These are phyloP conservation scores for Fusarium cicatricum DNA, from an alignment of 2,329 filamentous ascomycete genomes.

Conservation along the genomic window DNA sequence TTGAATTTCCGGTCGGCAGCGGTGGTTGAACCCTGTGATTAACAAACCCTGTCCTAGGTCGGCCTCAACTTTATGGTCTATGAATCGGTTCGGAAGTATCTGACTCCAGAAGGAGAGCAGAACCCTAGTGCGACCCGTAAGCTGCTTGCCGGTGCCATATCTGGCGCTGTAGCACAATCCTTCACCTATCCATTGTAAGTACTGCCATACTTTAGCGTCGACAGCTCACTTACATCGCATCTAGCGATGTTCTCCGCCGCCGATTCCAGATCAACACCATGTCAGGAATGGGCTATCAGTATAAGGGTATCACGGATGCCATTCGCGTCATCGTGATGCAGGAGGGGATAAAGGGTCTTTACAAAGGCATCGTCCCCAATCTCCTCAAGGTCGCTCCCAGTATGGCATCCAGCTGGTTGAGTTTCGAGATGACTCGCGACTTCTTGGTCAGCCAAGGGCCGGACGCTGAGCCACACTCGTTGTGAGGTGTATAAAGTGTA, in stretches of 20 bases:
- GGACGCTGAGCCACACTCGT: slow-evolving; percentile 44
- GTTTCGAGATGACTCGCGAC: slow-evolving; percentile 93
- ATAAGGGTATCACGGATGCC: slow-evolving; percentile 86
- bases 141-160: slow-evolving; percentile 87
- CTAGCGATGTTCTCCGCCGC: slow-evolving; percentile 86
- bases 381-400: slow-evolving; percentile 96
- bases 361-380: slow-evolving; percentile 96
- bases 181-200: slow-evolving; percentile 97
- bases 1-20: neutral
- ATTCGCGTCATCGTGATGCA: slow-evolving; percentile 81
- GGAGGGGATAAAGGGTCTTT: slow-evolving; percentile 85
- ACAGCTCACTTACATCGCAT: slow-evolving; percentile 22
- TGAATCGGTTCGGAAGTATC: slow-evolving; percentile 81
- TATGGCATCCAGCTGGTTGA: slow-evolving; percentile 98
- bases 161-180: slow-evolving; percentile 95
- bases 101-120: slow-evolving; percentile 88
- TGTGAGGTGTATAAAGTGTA: slow-evolving; percentile 37
- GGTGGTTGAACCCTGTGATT: neutral
- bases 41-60: slow-evolving; percentile 62
- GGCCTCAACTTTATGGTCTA: slow-evolving; percentile 99
- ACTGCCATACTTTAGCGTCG: slow-evolving; percentile 22
- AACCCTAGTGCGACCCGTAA: slow-evolving; percentile 84
- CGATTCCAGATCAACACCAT: slow-evolving; percentile 99
- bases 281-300: slow-evolving; percentile 97
- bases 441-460: slow-evolving; percentile 73